Base-by-base conservation (phyloP, 176 grass and related monocot species). In the Rhynchospora pubera region DNA sequence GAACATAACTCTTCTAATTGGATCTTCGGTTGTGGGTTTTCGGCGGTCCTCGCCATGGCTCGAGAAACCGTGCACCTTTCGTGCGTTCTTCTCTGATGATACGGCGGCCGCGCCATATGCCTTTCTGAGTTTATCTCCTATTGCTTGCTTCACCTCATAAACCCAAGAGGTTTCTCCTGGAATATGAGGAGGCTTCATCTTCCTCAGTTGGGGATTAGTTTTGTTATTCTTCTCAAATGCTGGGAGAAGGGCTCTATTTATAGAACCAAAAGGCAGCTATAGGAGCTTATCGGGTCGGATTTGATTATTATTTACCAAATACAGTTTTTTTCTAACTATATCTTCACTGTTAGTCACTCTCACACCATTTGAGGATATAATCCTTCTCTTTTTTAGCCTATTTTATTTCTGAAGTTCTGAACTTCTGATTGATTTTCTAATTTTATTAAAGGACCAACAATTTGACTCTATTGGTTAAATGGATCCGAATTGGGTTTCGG, bases 1-100 rank as follows among this genome's bases (percentile, higher is more conserved):
- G 91, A 97, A 97, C 85, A 97, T 93, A 73, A 97, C 89, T 91
- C 94, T 93, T 84, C 94, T 85, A 65, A 97, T 97, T 28, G 94
- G 94, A 66, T 97, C 94, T 71, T 93, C 91, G 0, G 80, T 72
- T 19, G 81, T 69, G 21, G 81, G 77, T 81, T 85, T 62, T 58
- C 92, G 87, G 83, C 92, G 83, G 77, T 87, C 90, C 24, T 67
- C 72, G n/a, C 90, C 92, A 39, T 81, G 85, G 84, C 86, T 85
- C 15, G 84, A 57, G 51, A 77, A 62, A 26, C 82, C 65, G 12
- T 75, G 67, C 9, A 86, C 73, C 51, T 80, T 57, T 13, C 60
- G 16, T 21, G 84, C 47, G 11, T 9, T 70, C 81, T 78, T 87
- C 62, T 89, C 2, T n/a, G 69, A 52, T 2, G 61, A 79, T 14